Conservation (phyloP, 1,284 basidiomycete genomes). For the Irpex lacteus region DNA sequence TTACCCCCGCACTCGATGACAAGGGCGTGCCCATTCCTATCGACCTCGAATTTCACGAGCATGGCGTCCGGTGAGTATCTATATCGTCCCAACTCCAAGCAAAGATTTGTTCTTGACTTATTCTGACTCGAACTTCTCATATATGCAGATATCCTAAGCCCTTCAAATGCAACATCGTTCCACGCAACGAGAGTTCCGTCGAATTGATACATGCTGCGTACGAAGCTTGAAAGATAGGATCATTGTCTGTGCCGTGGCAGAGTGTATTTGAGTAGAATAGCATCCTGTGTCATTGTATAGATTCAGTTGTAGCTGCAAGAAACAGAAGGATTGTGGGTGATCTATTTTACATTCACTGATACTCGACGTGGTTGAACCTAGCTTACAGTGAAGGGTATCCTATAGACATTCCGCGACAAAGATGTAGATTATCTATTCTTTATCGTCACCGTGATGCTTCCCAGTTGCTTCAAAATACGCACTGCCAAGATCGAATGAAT, state of each 20-base stretch:
- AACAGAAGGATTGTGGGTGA: too few relatives aligned
- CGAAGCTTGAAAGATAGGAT: neutral
- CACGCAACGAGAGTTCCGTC: neutral
- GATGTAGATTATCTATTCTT: neutral
- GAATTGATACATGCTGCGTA: neutral
- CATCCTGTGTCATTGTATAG: too few relatives aligned
- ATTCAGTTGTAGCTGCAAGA: too few relatives aligned
- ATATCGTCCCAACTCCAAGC: neutral
- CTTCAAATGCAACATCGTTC: neutral
- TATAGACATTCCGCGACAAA: neutral
- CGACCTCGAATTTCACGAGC: neutral
- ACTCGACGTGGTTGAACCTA: neutral
- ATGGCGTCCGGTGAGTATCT: neutral
- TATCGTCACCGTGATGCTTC: neutral
- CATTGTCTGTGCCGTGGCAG: neutral
- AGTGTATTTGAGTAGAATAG: neutral
- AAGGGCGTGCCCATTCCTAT: conserved; percentile 23
- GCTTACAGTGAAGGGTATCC: neutral
- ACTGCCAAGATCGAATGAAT: neutral
- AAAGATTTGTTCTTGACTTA: neutral
- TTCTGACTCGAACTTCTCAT: neutral
- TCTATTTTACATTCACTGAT: neutral
- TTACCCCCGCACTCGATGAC: conserved; percentile 34
- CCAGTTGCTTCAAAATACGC: neutral
- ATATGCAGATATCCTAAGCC: conserved; percentile 2